These are phyloP conservation scores for Dalbergia cochinchinensis DNA, from an alignment of 306 rosid species.

Conservation along the genomic window DNA sequence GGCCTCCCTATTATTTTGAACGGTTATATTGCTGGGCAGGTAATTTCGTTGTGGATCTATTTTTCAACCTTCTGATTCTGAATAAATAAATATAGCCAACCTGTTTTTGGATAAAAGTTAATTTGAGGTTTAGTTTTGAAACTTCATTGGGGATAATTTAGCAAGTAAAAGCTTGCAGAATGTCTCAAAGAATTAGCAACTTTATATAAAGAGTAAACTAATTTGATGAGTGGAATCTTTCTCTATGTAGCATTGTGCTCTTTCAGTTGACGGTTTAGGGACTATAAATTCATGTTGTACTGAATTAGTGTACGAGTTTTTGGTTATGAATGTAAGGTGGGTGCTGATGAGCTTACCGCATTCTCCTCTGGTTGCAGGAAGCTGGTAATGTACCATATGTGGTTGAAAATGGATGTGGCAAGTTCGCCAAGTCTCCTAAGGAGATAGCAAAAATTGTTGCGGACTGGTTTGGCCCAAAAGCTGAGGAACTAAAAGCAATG, in stretches of 20 bases:
- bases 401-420: slow-evolving; percentile 92
- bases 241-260: too few relatives aligned
- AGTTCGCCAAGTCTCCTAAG: slow-evolving; percentile 84
- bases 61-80: neutral
- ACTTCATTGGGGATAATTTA: neutral
- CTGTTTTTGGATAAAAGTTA: neutral
- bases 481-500: slow-evolving; percentile 75
- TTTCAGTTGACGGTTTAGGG: neutral
- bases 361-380: slow-evolving; percentile 62
- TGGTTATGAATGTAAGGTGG: too few relatives aligned
- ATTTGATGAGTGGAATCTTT: slow-evolving; percentile 28
- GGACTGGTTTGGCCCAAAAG: slow-evolving; percentile 95
- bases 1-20: slow-evolving; percentile 92
- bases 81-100: too few relatives aligned
- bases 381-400: slow-evolving; percentile 97
- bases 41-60: slow-evolving; percentile 42
- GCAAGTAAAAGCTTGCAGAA: neutral
- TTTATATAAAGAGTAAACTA: neutral
- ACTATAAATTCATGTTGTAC: neutral
- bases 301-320: too few relatives aligned
- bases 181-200: neutral
- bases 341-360: neutral
- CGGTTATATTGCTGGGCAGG: slow-evolving; percentile 95
- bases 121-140: neutral
- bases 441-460: slow-evolving; percentile 86